Percentiles rank a stretch among this genome's conserved stretches.
Conservation (phyloP, 2,329 filamentous ascomycete species). For the Colletotrichum tanaceti region DNA sequence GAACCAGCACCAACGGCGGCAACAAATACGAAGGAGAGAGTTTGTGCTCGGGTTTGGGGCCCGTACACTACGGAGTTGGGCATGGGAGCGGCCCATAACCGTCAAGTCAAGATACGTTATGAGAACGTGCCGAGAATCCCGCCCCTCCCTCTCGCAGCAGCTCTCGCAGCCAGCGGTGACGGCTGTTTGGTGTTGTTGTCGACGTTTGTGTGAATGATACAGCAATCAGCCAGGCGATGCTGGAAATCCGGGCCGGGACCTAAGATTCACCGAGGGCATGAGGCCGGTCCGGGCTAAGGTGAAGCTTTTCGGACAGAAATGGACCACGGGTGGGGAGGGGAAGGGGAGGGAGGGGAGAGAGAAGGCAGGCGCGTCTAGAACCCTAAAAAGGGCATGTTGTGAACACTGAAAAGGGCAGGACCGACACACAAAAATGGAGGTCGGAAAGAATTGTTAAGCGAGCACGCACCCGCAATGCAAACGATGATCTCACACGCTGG, state of each 20-base stretch:
- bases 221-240: neutral
- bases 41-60: slow-evolving; percentile 32
- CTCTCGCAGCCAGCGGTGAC: neutral
- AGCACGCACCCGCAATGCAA: slow-evolving; percentile 9
- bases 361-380: slow-evolving; percentile 31
- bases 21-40: slow-evolving; percentile 22
- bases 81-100: neutral
- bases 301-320: slow-evolving; percentile 5
- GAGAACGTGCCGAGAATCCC: slow-evolving; percentile 30
- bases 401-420: slow-evolving; percentile 13
- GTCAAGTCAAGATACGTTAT: slow-evolving; percentile 8
- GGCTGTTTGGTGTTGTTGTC: neutral
- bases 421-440: slow-evolving; percentile 37
- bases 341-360: too few species aligned
- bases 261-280: slow-evolving; percentile 29
- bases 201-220: neutral
- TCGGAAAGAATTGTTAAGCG: slow-evolving; percentile 36
- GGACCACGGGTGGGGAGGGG: neutral
- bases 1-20: neutral
- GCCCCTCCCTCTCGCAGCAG: slow-evolving; percentile 31
- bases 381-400: slow-evolving; percentile 28
- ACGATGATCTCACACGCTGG: slow-evolving; percentile 30
- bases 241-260: slow-evolving; percentile 20
- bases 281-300: neutral
- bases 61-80: slow-evolving; percentile 22